Percentiles rank a stretch among this genome's conserved stretches.
Conservation (phyloP, 306 rosid species). For the Begonia fuchsioides region DNA sequence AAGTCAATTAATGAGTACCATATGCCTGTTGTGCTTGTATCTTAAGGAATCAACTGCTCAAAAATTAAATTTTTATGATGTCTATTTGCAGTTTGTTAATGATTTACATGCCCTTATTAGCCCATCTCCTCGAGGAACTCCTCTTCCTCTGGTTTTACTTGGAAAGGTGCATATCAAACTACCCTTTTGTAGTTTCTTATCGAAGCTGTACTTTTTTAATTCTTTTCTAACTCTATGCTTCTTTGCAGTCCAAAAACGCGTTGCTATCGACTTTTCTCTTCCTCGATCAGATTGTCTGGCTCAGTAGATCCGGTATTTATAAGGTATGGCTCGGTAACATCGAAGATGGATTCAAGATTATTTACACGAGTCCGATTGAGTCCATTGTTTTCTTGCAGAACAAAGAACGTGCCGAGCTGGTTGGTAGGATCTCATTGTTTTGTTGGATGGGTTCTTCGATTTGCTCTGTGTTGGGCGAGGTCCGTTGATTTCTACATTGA, state of each 20-base stretch:
- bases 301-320: constrained; percentile 66
- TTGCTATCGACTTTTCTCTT: constrained; percentile 76
- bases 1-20: too few species aligned
- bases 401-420: constrained; percentile 65
- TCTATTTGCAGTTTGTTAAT: constrained; percentile 66
- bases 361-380: too few species aligned
- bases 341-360: not conserved
- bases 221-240: not conserved
- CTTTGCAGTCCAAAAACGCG: constrained; percentile 77
- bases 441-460: constrained; percentile 88
- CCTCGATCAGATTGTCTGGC: constrained; percentile 97
- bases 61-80: too few species aligned
- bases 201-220: not conserved
- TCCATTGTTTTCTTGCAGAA: constrained; percentile 22
- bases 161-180: constrained; percentile 50
- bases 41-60: too few species aligned
- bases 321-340: constrained; percentile 22
- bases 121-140: constrained; percentile 70
- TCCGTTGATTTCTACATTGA: constrained; percentile 19
- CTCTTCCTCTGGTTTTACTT: constrained; percentile 58
- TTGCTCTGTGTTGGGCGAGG: constrained; percentile 79
- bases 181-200: not conserved
- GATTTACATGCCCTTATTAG: constrained; percentile 77
- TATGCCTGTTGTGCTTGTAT: too few species aligned
- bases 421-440: constrained; percentile 76